Percentiles rank a stretch among this genome's conserved stretches.
These are phyloP conservation scores for Debaryomyces singareniensis DNA, from an alignment of 1,139 yeast species.

Conservation along the genomic window DNA sequence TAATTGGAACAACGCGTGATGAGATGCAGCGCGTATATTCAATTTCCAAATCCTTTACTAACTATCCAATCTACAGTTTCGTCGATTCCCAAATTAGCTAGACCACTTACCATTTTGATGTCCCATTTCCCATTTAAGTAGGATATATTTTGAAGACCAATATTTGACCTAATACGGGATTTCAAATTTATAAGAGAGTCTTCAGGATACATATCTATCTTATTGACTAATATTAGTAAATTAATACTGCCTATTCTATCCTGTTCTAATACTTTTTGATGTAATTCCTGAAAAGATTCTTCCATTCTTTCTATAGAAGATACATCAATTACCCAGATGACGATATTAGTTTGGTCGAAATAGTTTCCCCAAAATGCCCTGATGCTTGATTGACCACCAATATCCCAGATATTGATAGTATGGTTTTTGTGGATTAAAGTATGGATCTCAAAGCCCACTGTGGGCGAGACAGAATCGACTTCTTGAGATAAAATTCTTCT, in stretches of 20 bases:
- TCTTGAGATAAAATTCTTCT: conserved; percentile 54
- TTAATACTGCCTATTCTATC: conserved; percentile 67
- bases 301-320: conserved; percentile 52
- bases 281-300: conserved; percentile 63
- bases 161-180: conserved; percentile 12
- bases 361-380: conserved; percentile 89
- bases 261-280: conserved; percentile 51
- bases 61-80: conserved; percentile 47
- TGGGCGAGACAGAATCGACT: conserved; percentile 34
- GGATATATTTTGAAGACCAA: conserved; percentile 19
- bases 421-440: conserved; percentile 26
- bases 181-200: conserved; percentile 12
- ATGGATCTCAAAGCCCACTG: conserved; percentile 49
- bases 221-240: conserved; percentile 50
- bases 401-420: conserved; percentile 63
- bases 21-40: not conserved
- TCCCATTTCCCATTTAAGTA: conserved; percentile 27
- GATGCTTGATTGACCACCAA: conserved; percentile 79
- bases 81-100: conserved; percentile 44
- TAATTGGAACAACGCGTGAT: not conserved
- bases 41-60: conserved; percentile 10
- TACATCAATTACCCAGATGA: conserved; percentile 91
- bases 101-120: conserved; percentile 49
- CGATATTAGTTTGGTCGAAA: conserved; percentile 76
- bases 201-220: conserved; percentile 41